Evolutionary conservation across 345 rosid species (phyloP), one percentile per base, ranked within the genome.

Genomic region (Populus tremula): DNA sequence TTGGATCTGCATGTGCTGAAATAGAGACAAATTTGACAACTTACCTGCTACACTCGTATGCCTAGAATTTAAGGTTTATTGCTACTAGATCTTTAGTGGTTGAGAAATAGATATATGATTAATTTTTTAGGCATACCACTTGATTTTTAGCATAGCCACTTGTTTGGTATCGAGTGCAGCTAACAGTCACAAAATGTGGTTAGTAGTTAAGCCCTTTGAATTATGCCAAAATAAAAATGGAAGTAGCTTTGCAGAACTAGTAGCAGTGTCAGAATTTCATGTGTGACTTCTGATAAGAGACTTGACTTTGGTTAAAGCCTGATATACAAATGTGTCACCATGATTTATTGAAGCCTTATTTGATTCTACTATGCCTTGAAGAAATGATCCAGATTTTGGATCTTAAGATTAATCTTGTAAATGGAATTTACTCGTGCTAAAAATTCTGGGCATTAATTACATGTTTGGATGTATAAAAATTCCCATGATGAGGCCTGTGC

Each of bases 21-120:
- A 71, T 47, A 64, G 20, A 35, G 71, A 71, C 76, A 78, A 78
- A 35, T 39, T 17, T 71, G 50, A 23, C 71, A 68, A 23, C 18
- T 41, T 14, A 33, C 6, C 69, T 20, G 3, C 35, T 35, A n/a
- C 18, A 45, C 17, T n/a, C 47, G 16, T 59, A 27, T 62, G 59
- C 14, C 14, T 53, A 72, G 16, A 54, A n/a, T 71, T 69, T 41
- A 23, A 38, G 10, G 45, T 61, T 43, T 39, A 11, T 21, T 59
- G 43, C 29, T 43, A 21, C 16, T 70, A 56, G 35, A 53, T 76
- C 20, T 41, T 45, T 20, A 38, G 7, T 23, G 47, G n/a, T 39
- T 54, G 25, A 38, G 12, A 38, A 39, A 36, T 18, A 41, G 16
- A 35, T 41, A 5, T 6, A 47, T 38, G 43, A 39, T 7, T 6